Base-by-base conservation (phyloP, 805 yeast genomes). In the Saccharomyces kudriavzevii region DNA sequence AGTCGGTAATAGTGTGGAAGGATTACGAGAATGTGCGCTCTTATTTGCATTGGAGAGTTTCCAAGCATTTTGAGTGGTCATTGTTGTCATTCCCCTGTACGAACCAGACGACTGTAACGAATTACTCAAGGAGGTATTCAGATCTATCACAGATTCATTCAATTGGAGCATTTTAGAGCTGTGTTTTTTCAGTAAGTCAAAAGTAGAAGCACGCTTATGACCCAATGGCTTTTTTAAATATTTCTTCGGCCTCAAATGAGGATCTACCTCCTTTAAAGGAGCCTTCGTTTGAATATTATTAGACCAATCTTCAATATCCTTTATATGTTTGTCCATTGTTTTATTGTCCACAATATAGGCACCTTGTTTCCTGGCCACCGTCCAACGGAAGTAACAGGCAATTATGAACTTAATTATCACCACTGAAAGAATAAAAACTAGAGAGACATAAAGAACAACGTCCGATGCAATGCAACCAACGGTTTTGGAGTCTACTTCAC, bases 381-480 rank as follows among this genome's bases (percentile, higher is more conserved):
- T 70, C 96, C 97, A 92, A 61, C 86, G 83, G 76, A 85, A 94
- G 67, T 90, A 89, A 65, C 92, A 84, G 0, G 99, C 97, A 68
- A 92, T 75, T 13, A 86, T 53, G 62, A 94, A 94, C 71, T 91
- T 91, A 46, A 76, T 76, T 51, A 84, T 64, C 25, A 90, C 96
- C 52, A 94, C 81, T 1, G 95, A 79, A 54, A 94, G 75, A 62
- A 94, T 91, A 66, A 94, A 89, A 9, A 87, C 84, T 63, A 94
- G 77, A 0, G 97, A 87, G 5, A 86, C 78, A 61, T 82, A 81
- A 56, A 94, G 77, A 1, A 94, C 97, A 43, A 91, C 83, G 52
- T 83, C 74, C 0, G 97, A 89, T 0, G 96, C 96, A 64, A 94
- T 83, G 72, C 99, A 94, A 5, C 99, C 99, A 63, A 94, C 82